Evolutionary conservation across 805 yeast genomes (phyloP), one percentile per base, ranked within the genome.

Genomic region (Zygoascus biomembranicola): DNA sequence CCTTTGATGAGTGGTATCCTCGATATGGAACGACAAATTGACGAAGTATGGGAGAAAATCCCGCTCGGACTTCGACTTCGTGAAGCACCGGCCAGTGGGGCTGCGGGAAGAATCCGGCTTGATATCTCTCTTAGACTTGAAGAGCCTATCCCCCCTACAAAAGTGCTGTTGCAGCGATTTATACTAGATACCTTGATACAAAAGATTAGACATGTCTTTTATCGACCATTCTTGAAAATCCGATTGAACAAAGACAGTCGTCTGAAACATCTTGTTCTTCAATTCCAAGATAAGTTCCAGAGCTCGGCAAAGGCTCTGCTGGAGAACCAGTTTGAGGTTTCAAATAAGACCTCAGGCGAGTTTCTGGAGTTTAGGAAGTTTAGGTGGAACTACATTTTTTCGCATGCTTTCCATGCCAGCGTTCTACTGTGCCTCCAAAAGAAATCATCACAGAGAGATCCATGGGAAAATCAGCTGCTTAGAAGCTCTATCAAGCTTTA

Each of bases 161-260:
- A 52, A 35, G 14, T 49, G 6, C 35, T 41, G 16, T 48, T 55
- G 16, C 57, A 55, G 41, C 39, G 56, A 45, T 55, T 41, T 43
- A 47, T 55, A 26, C 39, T 55, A 6, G 55, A 55, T 44, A 54
- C 53, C n/a, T 23, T 55, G 50, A 47, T 55, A 14, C 57, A 55
- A 14, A 56, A 44, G 42, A 50, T 49, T 10, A 20, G 56, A 20
- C 48, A 53, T 35, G 53, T 50, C 3, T 45, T 55, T 8, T 53
- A 42, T 32, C 35, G 51, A 31, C 55, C 57, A 2, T 55, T 53
- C 43, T 26, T 54, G 48, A 43, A 28, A 16, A 35, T 35, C 16
- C 39, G 39, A 13, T 8, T 35, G 10, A 11, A 35, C 16, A 35
- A 35, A 8, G 39, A 35, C 16, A 45, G 18, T 5, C 18, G 48